Conservation (phyloP, 106 monocot species). For the Platanthera zijinensis region DNA sequence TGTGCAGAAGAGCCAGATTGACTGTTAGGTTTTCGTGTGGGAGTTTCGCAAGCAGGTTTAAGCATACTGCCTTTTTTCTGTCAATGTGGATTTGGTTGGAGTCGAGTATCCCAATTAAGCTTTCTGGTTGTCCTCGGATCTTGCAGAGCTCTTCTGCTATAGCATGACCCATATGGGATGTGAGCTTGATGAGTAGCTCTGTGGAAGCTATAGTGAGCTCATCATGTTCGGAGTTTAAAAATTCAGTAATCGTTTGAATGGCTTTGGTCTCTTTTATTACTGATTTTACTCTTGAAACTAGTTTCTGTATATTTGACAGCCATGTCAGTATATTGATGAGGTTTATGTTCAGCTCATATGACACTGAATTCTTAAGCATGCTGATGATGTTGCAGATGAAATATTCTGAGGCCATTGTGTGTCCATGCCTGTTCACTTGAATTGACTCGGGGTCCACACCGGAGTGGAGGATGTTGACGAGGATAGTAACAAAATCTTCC, state of each 20-base stretch:
- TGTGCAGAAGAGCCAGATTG: conserved; percentile 35
- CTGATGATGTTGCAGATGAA: conserved; percentile 30
- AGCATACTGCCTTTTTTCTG: conserved; percentile 29
- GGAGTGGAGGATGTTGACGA: conserved; percentile 49
- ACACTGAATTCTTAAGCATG: conserved; percentile 30
- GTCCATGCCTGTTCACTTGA: conserved; percentile 32
- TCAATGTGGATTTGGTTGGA: conserved; percentile 17
- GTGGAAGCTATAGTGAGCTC: conserved; percentile 26
- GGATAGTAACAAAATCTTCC: conserved; percentile 24
- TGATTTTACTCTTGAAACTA: conserved; percentile 23
- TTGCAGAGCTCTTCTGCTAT: conserved; percentile 54
- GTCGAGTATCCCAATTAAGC: conserved; percentile 26
- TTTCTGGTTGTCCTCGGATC: conserved; percentile 32
- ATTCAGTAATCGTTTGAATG: conserved; percentile 25
- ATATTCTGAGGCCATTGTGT: conserved; percentile 38
- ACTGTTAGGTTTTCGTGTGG: conserved; percentile 43
- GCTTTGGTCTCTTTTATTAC: conserved; percentile 28
- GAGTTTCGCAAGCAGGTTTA: conserved; percentile 43
- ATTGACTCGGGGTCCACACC: conserved; percentile 26
- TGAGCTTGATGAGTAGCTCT: conserved; percentile 40
- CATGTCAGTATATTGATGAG: conserved; percentile 36
- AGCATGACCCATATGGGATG: conserved; percentile 35
- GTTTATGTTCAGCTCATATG: conserved; percentile 33
- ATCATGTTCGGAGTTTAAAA: conserved; percentile 27
- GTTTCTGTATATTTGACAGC: conserved; percentile 20